Evolutionary conservation across 106 monocot genomes (phyloP), one percentile per base, ranked within the genome.

Genomic region (Acorus gramineus): DNA sequence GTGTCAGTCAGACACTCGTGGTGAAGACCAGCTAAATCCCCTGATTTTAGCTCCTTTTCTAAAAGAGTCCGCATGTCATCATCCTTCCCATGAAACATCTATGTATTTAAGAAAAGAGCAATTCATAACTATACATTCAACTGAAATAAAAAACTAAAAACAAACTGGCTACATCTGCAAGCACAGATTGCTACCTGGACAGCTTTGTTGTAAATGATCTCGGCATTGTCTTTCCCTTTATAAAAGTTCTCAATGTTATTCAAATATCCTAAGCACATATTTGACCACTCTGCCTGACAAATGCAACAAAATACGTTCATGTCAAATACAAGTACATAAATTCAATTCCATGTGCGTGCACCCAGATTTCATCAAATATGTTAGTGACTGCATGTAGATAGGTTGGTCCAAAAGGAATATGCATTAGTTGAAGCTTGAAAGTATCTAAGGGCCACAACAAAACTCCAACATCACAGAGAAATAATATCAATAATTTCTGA

Each of bases 1-100:
- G 90, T 78, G 50, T 96, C 90, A 9, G 87, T 87, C 12, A 96
- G 82, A 80, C 96, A 96, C 58, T 96, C 90, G 57, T 85, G 54
- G 51, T 91, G 83, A 14, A 96, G 58, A 59, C 85, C 90, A 57
- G 78, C 60, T 13, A 91, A 70, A 47, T 91, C 85, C 51, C 86
- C 84, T 59, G 85, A 78, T 66, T 87, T 87, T 45, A 96, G 68
- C 52, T 78, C 90, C 54, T 74, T 84, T 60, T 78, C 78, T 46
- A 87, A 61, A 55, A 75, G 61, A 47, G 70, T 46, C 66, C 71
- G 82, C 52, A 79, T 52, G 68, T 81, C 90, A 87, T 85, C 77
- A 67, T 87, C 79, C 71, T 62, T 81, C 3, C 80, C 87, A 72
- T 87, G 72, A 62, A 83, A 59, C 61, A 96, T 83, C 90, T 95